Percentiles rank a stretch among this genome's conserved stretches.
Conservation (phyloP, 768 basidiomycete genomes). For the Mycena maculata region DNA sequence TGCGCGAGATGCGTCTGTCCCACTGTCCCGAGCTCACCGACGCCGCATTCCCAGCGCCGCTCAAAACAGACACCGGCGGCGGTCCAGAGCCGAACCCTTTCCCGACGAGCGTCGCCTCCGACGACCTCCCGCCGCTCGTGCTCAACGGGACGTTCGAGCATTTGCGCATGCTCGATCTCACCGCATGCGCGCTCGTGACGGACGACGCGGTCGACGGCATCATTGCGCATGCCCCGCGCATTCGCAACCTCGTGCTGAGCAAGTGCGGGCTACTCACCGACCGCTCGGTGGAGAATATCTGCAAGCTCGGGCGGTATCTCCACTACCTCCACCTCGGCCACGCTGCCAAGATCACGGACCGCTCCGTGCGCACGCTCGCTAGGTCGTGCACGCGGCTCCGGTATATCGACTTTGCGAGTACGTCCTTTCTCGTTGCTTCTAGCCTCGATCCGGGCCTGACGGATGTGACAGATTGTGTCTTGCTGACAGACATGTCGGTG, state of each 20-base stretch:
- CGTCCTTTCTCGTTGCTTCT: constrained; percentile 45
- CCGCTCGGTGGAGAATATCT: constrained; percentile 84
- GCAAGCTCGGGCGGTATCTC: constrained; percentile 88
- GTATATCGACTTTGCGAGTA: constrained; percentile 97
- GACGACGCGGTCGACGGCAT: constrained; percentile 89
- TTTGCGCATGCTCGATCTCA: constrained; percentile 93
- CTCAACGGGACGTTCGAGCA: constrained; percentile 79
- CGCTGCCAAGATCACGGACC: constrained; percentile 89
- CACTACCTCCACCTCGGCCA: constrained; percentile 98
- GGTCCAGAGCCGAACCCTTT: constrained; percentile 56
- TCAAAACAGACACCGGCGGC: constrained; percentile 49
- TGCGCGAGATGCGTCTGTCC: constrained; percentile 92
- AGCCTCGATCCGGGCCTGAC: constrained; percentile 33
- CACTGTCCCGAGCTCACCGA: constrained; percentile 85
- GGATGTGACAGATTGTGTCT: constrained; percentile 86
- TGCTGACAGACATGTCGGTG: constrained; percentile 93
- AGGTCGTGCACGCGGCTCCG: constrained; percentile 89
- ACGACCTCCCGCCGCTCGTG: constrained; percentile 74
- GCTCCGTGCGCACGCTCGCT: constrained; percentile 85
- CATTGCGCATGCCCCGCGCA: constrained; percentile 81
- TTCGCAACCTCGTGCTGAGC: constrained; percentile 87
- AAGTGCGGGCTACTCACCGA: constrained; percentile 88
- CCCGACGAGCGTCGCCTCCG: constrained; percentile 47
- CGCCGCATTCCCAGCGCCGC: constrained; percentile 84
- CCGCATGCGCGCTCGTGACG: constrained; percentile 82